Conservation (phyloP, 2,329 filamentous ascomycete species). For the Phyllosticta citrichinensis region DNA sequence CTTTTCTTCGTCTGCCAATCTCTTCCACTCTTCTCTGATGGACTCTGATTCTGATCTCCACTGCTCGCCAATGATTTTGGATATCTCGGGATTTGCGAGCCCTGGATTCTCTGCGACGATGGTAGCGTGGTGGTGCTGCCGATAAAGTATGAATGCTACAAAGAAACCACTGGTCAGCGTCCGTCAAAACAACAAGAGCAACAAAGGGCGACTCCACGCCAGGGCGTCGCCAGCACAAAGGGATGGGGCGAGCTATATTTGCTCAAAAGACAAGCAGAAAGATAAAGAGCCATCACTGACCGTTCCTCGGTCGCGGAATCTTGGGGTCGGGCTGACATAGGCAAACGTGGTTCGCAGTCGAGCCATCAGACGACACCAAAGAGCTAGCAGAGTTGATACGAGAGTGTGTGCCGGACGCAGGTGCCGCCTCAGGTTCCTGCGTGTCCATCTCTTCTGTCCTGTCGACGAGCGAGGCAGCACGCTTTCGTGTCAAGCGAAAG, state of each 20-base stretch:
- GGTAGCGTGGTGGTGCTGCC: slow-evolving; percentile 77
- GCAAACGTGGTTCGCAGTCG: slow-evolving; percentile 42
- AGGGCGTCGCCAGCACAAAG: not conserved
- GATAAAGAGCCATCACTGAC: slow-evolving; percentile 37
- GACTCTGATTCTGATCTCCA: slow-evolving; percentile 71
- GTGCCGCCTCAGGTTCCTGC: not conserved
- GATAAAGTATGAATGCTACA: slow-evolving; percentile 93
- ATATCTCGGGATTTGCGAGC: slow-evolving; percentile 89
- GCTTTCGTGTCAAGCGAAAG: slow-evolving; percentile 17
- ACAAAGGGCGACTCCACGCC: slow-evolving; percentile 7
- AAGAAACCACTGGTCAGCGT: slow-evolving; percentile 15
- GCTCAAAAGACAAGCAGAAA: slow-evolving; percentile 8
- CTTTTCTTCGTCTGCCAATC: slow-evolving; percentile 87
- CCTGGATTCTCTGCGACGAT: slow-evolving; percentile 79
- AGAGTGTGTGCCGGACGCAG: slow-evolving; percentile 3
- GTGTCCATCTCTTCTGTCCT: slow-evolving; percentile 11
- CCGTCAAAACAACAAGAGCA: slow-evolving; percentile 3
- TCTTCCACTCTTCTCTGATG: slow-evolving; percentile 78
- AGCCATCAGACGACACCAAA: slow-evolving; percentile 3
- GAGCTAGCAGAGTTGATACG: slow-evolving; percentile 8
- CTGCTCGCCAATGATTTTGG: slow-evolving; percentile 90
- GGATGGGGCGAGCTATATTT: not conserved
- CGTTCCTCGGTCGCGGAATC: slow-evolving; percentile 61
- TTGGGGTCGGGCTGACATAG: slow-evolving; percentile 63
- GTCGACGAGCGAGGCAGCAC: slow-evolving; percentile 17